Evolutionary conservation across 805 yeast species (phyloP).

Genomic region (Hanseniaspora osmophila): DNA sequence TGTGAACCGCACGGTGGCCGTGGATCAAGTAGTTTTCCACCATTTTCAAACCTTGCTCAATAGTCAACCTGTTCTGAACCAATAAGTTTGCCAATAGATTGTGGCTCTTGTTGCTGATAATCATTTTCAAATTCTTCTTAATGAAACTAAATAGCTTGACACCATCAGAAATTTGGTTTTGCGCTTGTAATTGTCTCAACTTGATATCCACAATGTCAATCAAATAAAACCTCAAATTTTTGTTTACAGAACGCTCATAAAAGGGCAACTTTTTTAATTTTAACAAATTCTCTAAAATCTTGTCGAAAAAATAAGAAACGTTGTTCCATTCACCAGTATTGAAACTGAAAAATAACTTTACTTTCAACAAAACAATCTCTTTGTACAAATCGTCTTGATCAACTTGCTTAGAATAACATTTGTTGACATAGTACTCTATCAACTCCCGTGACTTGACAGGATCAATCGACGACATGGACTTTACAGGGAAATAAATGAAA

Average conservation of each 20-base stretch:
- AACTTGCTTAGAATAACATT: conserved; percentile 16
- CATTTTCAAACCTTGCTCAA: conserved; percentile 18
- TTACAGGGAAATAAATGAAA: conserved; percentile 24
- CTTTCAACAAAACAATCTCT: background rate
- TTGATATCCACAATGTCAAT: conserved; percentile 15
- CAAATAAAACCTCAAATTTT: conserved; percentile 9
- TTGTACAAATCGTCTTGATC: conserved; percentile 3
- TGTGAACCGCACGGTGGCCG: conserved; percentile 23
- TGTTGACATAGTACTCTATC: conserved; percentile 19
- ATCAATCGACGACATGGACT: conserved; percentile 16
- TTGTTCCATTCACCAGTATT: conserved; percentile 22
- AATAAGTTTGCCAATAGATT: conserved; percentile 20
- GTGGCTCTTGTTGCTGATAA: conserved; percentile 21
- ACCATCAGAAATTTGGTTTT: conserved; percentile 11
- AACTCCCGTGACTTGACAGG: conserved; percentile 22
- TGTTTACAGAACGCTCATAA: conserved; percentile 11
- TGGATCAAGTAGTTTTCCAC: conserved; percentile 24
- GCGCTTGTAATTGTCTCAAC: conserved; percentile 11
- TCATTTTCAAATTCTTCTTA: conserved; percentile 12
- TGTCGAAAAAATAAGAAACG: conserved; percentile 13
- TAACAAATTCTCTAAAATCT: conserved; percentile 11
- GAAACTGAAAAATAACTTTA: background rate
- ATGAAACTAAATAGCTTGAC: conserved; percentile 1
- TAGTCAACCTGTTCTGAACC: conserved; percentile 15
- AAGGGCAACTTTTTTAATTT: conserved; percentile 12